Conservation (phyloP, 2,329 filamentous ascomycete species). For the Apiospora arundinis region DNA sequence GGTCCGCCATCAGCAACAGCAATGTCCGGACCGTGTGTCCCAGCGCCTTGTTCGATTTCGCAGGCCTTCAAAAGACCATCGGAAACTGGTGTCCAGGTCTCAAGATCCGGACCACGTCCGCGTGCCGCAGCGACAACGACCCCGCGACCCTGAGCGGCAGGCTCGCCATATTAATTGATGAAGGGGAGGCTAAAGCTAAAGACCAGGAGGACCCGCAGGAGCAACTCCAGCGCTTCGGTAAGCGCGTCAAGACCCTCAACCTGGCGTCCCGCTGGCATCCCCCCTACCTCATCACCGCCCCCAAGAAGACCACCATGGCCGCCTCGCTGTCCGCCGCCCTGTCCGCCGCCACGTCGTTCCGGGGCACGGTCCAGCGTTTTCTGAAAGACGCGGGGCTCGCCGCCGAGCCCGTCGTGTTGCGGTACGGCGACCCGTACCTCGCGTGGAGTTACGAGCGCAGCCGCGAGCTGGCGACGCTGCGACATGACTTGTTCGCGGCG, state of each 20-base stretch:
- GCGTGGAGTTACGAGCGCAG: conserved; percentile 22
- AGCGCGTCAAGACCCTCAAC: background rate
- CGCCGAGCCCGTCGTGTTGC: conserved; percentile 19
- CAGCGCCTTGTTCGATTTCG: background rate
- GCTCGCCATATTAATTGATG: too few species aligned
- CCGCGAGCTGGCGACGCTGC: conserved; percentile 20
- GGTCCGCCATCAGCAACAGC: too few species aligned
- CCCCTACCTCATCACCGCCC: too few species aligned
- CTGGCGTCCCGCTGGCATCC: background rate
- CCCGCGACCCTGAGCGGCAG: background rate
- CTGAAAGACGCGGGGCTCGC: background rate
- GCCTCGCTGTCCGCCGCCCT: too few species aligned
- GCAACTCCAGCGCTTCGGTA: too few species aligned
- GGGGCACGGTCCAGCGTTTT: background rate
- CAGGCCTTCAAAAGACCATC: background rate
- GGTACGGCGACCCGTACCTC: conserved; percentile 20
- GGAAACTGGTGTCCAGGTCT: background rate
- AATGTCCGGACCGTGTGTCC: background rate
- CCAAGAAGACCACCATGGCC: too few species aligned
- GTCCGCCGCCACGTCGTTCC: background rate
- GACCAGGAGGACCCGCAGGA: background rate
- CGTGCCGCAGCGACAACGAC: background rate
- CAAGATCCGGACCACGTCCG: background rate
- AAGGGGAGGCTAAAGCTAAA: too few species aligned
- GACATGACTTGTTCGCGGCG: conserved; percentile 22